Conservation (phyloP, 202 grass and related monocot genomes). For the Cymbopogon flexuosus region DNA sequence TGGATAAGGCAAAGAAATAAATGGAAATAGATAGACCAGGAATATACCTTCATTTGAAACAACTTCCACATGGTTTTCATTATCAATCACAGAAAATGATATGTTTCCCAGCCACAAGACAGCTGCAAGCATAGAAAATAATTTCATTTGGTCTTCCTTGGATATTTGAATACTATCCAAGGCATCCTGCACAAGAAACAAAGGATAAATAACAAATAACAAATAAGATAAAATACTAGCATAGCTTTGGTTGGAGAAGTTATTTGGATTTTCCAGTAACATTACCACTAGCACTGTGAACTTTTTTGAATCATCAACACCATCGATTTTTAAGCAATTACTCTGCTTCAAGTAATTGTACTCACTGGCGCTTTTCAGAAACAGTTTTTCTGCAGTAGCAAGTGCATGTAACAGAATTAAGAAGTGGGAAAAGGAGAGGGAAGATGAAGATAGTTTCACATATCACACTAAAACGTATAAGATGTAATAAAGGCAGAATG, state of each 20-base stretch:
- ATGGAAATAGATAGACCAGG: neutral
- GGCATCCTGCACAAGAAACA: conserved; percentile 52
- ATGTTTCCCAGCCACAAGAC: conserved; percentile 94
- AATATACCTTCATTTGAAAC: conserved; percentile 76
- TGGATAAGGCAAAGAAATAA: neutral
- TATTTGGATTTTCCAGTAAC: conserved; percentile 15
- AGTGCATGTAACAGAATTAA: conserved; percentile 5
- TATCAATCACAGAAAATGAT: conserved; percentile 81
- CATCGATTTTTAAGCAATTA: conserved; percentile 71
- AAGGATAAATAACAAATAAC: conserved; percentile 11
- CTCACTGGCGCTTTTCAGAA: conserved; percentile 60
- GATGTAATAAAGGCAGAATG: neutral
- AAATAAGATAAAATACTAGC: conserved; percentile 19
- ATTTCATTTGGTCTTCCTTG: conserved; percentile 78
- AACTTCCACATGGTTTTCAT: conserved; percentile 95
- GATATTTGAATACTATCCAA: conserved; percentile 73
- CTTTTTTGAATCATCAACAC: conserved; percentile 77
- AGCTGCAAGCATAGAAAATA: conserved; percentile 80
- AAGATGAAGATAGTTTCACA: neutral
- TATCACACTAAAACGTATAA: neutral
- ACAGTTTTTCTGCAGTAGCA: conserved; percentile 72
- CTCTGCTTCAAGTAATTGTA: conserved; percentile 95
- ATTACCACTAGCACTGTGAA: conserved; percentile 72
- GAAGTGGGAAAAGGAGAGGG: neutral
- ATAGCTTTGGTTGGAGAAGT: neutral